Conservation (phyloP, 148 eudicot genomes). For the Spergularia bocconei region DNA sequence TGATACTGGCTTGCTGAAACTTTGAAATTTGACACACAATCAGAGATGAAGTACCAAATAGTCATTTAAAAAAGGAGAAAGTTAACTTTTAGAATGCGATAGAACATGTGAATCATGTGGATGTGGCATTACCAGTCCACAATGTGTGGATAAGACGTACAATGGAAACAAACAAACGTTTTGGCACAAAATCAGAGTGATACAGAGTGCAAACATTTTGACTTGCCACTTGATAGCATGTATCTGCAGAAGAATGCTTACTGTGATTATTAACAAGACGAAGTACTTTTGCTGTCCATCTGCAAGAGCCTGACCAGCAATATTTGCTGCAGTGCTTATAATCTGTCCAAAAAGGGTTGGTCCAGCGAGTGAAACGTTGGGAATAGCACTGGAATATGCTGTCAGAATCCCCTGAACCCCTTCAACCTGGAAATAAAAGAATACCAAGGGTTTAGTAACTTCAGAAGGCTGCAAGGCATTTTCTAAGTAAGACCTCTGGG, state of each 20-base stretch:
- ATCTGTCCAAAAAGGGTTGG: slow-evolving; percentile 95
- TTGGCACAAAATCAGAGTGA: background rate
- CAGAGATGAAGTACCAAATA: background rate
- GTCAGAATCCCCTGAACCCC: slow-evolving; percentile 94
- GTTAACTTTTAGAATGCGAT: background rate
- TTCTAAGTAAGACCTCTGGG: background rate
- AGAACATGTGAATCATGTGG: background rate
- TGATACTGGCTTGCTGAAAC: background rate
- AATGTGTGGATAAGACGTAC: background rate
- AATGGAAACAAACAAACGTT: background rate
- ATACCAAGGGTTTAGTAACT: slow-evolving; percentile 3
- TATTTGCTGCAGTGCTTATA: slow-evolving; percentile 66
- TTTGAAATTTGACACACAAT: background rate
- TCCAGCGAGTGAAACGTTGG: slow-evolving; percentile 93
- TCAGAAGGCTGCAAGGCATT: background rate
- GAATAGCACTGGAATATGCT: slow-evolving; percentile 76
- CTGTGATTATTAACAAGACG: slow-evolving; percentile 89
- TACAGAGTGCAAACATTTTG: background rate
- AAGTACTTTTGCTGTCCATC: slow-evolving; percentile 64
- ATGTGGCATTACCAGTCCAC: background rate
- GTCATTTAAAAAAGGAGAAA: background rate
- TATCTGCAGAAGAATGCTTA: slow-evolving; percentile 29
- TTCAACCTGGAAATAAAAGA: slow-evolving; percentile 62
- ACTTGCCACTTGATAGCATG: background rate
- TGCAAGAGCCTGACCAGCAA: slow-evolving; percentile 69